These are phyloP conservation scores for Tylopilus sp. DNA, from an alignment of 768 basidiomycete species.

Conservation along the genomic window DNA sequence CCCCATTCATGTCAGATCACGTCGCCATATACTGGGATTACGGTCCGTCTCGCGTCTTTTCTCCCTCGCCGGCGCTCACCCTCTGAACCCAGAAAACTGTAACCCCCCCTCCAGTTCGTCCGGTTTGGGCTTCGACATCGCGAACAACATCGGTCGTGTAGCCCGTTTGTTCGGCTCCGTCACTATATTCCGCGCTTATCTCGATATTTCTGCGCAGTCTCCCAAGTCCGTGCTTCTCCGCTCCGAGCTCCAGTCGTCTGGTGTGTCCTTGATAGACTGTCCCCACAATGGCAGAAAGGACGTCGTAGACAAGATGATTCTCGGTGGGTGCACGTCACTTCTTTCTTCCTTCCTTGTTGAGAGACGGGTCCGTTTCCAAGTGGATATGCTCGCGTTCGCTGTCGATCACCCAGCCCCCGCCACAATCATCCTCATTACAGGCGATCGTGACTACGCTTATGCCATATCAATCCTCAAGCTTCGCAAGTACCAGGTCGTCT, in stretches of 20 bases:
- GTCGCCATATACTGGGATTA: conserved; percentile 46
- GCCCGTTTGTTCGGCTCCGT: conserved; percentile 46
- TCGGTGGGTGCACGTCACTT: conserved; percentile 30
- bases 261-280: conserved; percentile 39
- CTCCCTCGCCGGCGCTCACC: background rate
- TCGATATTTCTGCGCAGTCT: conserved; percentile 42
- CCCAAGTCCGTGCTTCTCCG: conserved; percentile 33
- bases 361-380: conserved; percentile 31
- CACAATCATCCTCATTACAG: conserved; percentile 61
- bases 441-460: conserved; percentile 66
- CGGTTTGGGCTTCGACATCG: conserved; percentile 40
- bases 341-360: conserved; percentile 1
- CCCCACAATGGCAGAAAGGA: conserved; percentile 33
- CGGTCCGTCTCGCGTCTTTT: conserved; percentile 18
- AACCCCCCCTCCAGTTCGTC: conserved; percentile 28
- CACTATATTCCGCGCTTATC: conserved; percentile 51
- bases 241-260: conserved; percentile 44
- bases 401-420: conserved; percentile 53
- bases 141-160: conserved; percentile 42
- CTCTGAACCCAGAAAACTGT: conserved; percentile 28
- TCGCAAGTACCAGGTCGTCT: conserved; percentile 49
- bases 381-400: conserved; percentile 67
- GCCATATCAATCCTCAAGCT: conserved; percentile 55
- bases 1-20: conserved; percentile 32
- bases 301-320: conserved; percentile 47